Conservation (phyloP, 331 rosid species). For the Saraca asoca region DNA sequence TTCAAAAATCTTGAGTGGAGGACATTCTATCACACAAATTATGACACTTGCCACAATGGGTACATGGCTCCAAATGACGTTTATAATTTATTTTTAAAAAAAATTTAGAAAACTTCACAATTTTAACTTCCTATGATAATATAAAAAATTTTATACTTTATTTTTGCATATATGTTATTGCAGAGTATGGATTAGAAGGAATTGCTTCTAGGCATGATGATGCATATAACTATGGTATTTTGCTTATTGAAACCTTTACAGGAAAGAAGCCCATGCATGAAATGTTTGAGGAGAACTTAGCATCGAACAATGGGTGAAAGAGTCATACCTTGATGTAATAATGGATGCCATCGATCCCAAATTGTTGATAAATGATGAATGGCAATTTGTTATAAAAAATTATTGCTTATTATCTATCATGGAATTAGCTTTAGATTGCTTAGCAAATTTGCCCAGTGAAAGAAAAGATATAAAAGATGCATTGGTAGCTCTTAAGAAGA, state of each 20-base stretch:
- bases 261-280: neutral
- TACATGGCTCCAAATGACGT: neutral
- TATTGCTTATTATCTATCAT: no score
- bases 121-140: no score
- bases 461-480: no score
- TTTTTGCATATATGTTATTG: no score
- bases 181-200: slow-evolving; percentile 15
- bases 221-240: neutral
- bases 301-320: neutral
- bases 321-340: neutral
- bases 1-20: neutral
- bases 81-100: no score
- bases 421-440: no score
- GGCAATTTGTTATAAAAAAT: no score
- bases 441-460: no score
- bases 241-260: neutral
- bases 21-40: neutral
- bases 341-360: neutral
- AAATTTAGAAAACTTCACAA: neutral
- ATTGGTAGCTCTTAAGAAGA: no score
- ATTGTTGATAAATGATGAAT: neutral
- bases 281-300: slow-evolving; percentile 4
- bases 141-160: no score
- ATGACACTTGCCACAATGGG: slow-evolving; percentile 2
- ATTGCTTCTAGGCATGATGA: neutral